These are phyloP conservation scores for Catharanthus roseus DNA, from an alignment of 257 asterid genomes.

Conservation along the genomic window DNA sequence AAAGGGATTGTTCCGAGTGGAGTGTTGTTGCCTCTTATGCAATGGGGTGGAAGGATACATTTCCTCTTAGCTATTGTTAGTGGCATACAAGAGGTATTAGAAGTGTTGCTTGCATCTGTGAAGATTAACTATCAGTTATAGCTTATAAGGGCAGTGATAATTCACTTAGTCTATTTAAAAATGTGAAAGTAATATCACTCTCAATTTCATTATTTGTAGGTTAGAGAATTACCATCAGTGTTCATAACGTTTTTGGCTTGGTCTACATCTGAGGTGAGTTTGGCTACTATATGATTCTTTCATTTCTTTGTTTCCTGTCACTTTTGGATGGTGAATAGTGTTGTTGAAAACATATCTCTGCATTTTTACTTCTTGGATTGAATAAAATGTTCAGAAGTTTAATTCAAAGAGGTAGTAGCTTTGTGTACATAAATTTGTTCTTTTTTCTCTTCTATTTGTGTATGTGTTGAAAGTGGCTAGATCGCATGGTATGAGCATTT, in stretches of 20 bases:
- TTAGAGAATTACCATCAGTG: conserved; percentile 67
- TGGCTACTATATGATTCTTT: background rate
- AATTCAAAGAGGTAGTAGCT: background rate
- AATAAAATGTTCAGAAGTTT: background rate
- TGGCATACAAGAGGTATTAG: conserved; percentile 50
- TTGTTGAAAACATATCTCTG: background rate
- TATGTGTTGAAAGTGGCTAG: background rate
- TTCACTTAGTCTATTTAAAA: background rate
- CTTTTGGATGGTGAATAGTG: background rate
- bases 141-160: background rate
- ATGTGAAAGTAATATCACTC: background rate
- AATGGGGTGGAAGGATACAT: conserved; percentile 97
- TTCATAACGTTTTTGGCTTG: conserved; percentile 76
- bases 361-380: background rate
- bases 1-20: conserved; percentile 96
- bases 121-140: no score
- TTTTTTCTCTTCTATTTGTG: background rate
- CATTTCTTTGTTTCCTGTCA: conserved; percentile 5
- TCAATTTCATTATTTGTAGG: conserved; percentile 28
- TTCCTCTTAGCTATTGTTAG: conserved; percentile 71
- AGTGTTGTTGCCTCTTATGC: conserved; percentile 73
- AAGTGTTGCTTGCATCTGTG: background rate
- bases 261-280: conserved; percentile 80
- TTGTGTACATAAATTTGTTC: background rate
- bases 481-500: background rate